phyloP scores from a whole-genome alignment of 805 yeast species.

The Yamadazyma takamatsuzukensis region DNA sequence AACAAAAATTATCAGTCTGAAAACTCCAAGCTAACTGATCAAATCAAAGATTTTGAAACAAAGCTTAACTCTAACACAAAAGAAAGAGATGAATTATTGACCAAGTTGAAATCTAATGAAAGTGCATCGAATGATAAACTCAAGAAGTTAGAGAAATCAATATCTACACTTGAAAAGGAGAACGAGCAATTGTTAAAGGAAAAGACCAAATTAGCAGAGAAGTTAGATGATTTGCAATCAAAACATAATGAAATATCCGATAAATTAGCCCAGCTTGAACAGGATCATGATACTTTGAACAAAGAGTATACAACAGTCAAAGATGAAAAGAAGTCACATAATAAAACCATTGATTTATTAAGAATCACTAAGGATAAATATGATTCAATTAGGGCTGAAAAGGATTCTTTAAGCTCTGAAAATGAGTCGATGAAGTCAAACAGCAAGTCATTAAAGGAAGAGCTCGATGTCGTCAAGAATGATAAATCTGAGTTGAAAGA shows the following conservation, averaged over 20 bases:
- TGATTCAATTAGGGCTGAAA: constrained; percentile 17
- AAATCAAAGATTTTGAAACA: constrained; percentile 28
- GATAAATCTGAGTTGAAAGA: constrained; percentile 2
- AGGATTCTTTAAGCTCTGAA: constrained; percentile 24
- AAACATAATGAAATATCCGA: constrained; percentile 3
- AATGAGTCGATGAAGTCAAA: constrained; percentile 25
- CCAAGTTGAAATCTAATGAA: constrained; percentile 40
- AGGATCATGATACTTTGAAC: constrained; percentile 4
- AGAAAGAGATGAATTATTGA: constrained; percentile 46
- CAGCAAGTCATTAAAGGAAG: constrained; percentile 12
- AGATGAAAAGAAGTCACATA: constrained; percentile 11
- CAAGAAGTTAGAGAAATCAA: constrained; percentile 21
- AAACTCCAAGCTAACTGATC: constrained; percentile 38
- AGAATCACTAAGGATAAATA: constrained; percentile 22
- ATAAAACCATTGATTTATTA: constrained; percentile 10
- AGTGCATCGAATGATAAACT: constrained; percentile 18
- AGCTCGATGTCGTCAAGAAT: constrained; percentile 4
- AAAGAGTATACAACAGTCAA: constrained; percentile 4
- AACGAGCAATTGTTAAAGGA: constrained; percentile 13
- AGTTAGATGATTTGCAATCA: constrained; percentile 5
- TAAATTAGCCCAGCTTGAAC: constrained; percentile 6
- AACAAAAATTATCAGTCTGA: constrained; percentile 29
- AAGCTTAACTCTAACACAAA: constrained; percentile 28
- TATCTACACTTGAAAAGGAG: constrained; percentile 18
- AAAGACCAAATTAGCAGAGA: constrained; percentile 6